Conservation (phyloP, 1,284 basidiomycete species). For the Boletus smithii region DNA sequence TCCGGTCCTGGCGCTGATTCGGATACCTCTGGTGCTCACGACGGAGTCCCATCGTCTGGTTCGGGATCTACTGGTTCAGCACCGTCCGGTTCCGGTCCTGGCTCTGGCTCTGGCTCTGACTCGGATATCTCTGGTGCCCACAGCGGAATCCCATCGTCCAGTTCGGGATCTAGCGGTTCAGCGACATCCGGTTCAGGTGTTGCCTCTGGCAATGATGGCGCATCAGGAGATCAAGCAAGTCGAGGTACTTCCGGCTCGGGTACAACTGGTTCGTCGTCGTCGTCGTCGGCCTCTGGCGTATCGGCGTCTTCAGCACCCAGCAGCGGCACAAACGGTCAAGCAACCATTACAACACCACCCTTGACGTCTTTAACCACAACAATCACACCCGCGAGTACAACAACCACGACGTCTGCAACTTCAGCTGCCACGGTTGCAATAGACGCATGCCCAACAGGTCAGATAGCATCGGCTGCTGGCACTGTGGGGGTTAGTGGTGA, state of each 20-base stretch:
- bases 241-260: background rate
- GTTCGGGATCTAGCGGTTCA: background rate
- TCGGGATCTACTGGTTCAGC: background rate
- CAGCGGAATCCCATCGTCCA: background rate
- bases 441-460: slow-evolving; percentile 20
- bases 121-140: background rate
- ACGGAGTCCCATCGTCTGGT: background rate
- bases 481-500: background rate
- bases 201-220: background rate
- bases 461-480: slow-evolving; percentile 1
- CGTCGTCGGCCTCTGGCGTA: background rate
- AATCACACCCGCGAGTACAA: background rate
- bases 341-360: background rate
- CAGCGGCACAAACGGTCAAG: background rate
- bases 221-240: background rate
- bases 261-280: background rate
- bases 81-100: background rate
- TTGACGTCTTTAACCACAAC: background rate
- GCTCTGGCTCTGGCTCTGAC: no score
- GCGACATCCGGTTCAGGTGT: background rate
- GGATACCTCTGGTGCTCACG: background rate
- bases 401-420: background rate
- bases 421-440: background rate
- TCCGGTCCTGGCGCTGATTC: background rate
- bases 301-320: background rate